These are phyloP conservation scores for Hypoxylon sp. DNA, from an alignment of 2,329 filamentous ascomycete genomes.

Conservation along the genomic window DNA sequence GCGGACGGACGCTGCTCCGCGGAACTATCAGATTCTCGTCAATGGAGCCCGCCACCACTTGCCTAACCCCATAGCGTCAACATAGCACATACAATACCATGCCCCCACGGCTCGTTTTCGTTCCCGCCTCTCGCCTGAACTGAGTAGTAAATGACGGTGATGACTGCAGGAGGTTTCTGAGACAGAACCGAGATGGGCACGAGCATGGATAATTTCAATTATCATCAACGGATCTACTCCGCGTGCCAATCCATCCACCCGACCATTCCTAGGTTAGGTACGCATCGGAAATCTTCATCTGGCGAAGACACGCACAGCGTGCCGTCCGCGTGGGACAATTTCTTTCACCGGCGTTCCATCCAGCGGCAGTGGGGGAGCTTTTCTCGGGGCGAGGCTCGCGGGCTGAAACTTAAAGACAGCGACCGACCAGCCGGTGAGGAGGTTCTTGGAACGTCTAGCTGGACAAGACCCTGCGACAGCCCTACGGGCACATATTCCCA, in stretches of 20 bases:
- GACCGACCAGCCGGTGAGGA: constrained; percentile 23
- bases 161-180: neutral
- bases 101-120: too few species aligned
- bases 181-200: neutral
- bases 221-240: too few species aligned
- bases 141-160: neutral
- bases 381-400: neutral
- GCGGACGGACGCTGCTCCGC: neutral
- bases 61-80: neutral
- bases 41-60: neutral
- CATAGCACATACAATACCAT: too few species aligned
- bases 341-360: constrained; percentile 17
- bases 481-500: constrained; percentile 38
- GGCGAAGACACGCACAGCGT: neutral
- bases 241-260: neutral
- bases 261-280: too few species aligned
- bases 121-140: neutral
- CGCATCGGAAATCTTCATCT: constrained; percentile 1
- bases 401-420: neutral
- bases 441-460: constrained; percentile 5
- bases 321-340: neutral
- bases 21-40: neutral
- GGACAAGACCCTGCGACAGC: constrained; percentile 29
- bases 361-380: constrained; percentile 15
- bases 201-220: neutral